phyloP scores from a whole-genome alignment of 257 asterid genomes.

The Coffea eugenioides region DNA sequence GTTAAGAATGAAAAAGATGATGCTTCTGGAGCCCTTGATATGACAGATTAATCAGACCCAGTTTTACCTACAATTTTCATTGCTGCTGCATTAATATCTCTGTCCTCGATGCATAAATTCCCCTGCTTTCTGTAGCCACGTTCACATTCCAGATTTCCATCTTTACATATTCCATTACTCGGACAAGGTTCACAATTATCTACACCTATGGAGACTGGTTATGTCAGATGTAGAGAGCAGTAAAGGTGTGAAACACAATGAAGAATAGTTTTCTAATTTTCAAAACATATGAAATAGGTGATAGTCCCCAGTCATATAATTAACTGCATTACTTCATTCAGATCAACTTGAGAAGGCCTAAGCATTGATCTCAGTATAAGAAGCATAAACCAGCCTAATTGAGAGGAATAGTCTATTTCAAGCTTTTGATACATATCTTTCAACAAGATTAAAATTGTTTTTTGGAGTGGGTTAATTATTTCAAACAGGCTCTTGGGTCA shows the following conservation, averaged over 20 bases:
- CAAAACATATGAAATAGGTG: neutral
- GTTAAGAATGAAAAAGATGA: constrained; percentile 4
- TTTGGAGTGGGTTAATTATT: no score
- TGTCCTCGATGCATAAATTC: constrained; percentile 68
- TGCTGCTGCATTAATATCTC: constrained; percentile 58
- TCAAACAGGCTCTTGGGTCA: no score
- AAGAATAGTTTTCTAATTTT: neutral
- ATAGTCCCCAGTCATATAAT: neutral
- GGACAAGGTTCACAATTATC: constrained; percentile 87
- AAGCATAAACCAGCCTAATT: neutral
- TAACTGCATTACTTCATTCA: neutral
- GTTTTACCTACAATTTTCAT: constrained; percentile 50
- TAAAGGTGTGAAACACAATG: neutral
- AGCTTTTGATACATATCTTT: no score
- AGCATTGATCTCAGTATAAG: neutral
- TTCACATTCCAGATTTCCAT: constrained; percentile 72
- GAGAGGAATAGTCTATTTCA: neutral
- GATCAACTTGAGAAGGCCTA: neutral
- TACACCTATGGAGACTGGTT: constrained; percentile 34
- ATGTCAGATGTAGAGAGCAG: constrained; percentile 12
- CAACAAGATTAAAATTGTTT: neutral
- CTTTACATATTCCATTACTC: constrained; percentile 63
- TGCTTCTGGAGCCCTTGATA: neutral
- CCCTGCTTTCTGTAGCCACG: constrained; percentile 63
- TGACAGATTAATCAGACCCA: neutral